Percentiles rank a stretch among this genome's conserved stretches.
Evolutionary conservation across 2,329 filamentous ascomycete species (phyloP).

Genomic region (Claviceps pusilla): DNA sequence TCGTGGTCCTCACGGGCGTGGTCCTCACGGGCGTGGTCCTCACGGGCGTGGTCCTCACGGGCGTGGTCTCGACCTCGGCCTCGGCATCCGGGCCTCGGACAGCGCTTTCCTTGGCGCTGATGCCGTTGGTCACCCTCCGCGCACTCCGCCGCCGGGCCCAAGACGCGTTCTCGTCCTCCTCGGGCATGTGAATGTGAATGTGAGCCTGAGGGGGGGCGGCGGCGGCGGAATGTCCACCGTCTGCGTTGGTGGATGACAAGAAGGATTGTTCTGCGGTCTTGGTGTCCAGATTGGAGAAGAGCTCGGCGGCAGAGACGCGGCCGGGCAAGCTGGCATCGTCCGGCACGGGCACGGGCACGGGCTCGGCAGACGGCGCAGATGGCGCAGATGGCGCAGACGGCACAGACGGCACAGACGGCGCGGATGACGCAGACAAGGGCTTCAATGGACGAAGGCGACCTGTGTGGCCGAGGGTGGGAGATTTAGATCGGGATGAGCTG

Average conservation of each 20-base stretch:
- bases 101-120: slow-evolving; percentile 23
- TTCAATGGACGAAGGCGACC: slow-evolving; percentile 11
- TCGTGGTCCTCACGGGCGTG: slow-evolving; percentile 20
- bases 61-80: slow-evolving; percentile 13
- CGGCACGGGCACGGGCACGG: background rate
- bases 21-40: slow-evolving; percentile 18
- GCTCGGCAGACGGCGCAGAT: background rate
- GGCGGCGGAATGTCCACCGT: slow-evolving; percentile 4
- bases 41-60: slow-evolving; percentile 18
- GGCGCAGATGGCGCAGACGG: too few relatives aligned
- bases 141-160: slow-evolving; percentile 24
- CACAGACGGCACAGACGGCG: too few relatives aligned
- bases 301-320: slow-evolving; percentile 19
- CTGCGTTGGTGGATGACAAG: background rate
- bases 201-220: background rate
- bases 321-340: slow-evolving; percentile 27
- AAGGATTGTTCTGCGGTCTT: slow-evolving; percentile 9
- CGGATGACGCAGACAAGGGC: slow-evolving; percentile 9
- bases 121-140: slow-evolving; percentile 24
- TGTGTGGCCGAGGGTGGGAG: slow-evolving; percentile 13
- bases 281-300: slow-evolving; percentile 18
- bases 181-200: slow-evolving; percentile 14
- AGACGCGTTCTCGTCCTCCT: slow-evolving; percentile 17
- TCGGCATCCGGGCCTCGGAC: slow-evolving; percentile 18
- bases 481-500: slow-evolving; percentile 23